phyloP scores from a whole-genome alignment of 2,329 filamentous ascomycete genomes.

The Graphiopsis chlorocephala region DNA sequence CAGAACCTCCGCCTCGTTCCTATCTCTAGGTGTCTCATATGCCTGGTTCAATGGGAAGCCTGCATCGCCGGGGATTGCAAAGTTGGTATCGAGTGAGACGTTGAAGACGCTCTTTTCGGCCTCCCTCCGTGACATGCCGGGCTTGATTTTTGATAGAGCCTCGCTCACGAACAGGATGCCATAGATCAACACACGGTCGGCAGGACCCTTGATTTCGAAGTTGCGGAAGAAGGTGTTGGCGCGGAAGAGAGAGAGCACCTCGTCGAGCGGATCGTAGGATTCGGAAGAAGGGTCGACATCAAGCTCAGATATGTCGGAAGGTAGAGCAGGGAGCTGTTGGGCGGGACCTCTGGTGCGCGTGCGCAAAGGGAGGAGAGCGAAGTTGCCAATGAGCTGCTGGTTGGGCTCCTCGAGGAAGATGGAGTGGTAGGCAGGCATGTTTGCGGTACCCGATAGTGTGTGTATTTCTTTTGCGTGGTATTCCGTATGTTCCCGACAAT shows the following conservation, averaged over 20 bases:
- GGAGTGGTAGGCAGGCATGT: conserved; percentile 77
- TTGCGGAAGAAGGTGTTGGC: conserved; percentile 99
- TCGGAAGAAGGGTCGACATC: conserved; percentile 76
- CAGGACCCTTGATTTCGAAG: conserved; percentile 96
- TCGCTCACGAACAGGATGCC: conserved; percentile 94
- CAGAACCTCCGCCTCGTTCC: conserved; percentile 84
- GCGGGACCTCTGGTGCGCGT: conserved; percentile 95
- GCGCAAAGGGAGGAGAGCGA: conserved; percentile 88
- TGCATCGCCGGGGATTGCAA: conserved; percentile 90
- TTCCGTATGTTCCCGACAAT: not conserved
- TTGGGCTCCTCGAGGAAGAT: conserved; percentile 84
- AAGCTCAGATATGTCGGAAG: conserved; percentile 54
- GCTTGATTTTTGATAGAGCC: conserved; percentile 82
- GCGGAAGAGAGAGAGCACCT: conserved; percentile 87
- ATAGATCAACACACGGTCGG: conserved; percentile 92
- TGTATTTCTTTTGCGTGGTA: not conserved
- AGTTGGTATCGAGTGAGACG: conserved; percentile 85
- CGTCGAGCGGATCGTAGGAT: conserved; percentile 94
- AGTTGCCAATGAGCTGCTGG: conserved; percentile 74
- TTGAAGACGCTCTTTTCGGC: conserved; percentile 81
- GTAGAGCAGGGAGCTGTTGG: conserved; percentile 68
- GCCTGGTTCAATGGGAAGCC: conserved; percentile 94
- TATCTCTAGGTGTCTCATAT: conserved; percentile 82
- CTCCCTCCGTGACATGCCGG: conserved; percentile 62
- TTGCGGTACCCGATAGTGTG: conserved; percentile 13